Evolutionary conservation across 148 eudicot genomes (phyloP).

Genomic region (Silene conica): DNA sequence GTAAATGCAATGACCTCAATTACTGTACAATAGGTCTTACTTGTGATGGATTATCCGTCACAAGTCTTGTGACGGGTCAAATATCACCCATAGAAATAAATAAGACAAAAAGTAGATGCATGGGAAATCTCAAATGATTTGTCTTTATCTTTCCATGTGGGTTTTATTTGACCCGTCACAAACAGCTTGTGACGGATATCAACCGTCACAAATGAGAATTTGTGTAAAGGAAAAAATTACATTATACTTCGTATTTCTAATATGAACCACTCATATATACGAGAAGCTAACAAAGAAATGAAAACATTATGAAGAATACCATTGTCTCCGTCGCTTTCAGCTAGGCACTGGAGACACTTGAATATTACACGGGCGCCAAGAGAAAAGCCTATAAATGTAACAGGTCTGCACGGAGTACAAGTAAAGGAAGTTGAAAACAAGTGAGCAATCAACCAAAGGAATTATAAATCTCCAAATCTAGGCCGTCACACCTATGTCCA

Average conservation of each 20-base stretch:
- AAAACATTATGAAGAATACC: constrained; percentile 34
- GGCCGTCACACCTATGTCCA: constrained; percentile 59
- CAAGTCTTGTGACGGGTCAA: too few relatives aligned
- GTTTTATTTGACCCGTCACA: too few relatives aligned
- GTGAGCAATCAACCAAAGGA: not conserved
- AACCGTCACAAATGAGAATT: too few relatives aligned
- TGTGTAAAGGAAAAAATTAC: not conserved
- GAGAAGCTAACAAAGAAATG: not conserved
- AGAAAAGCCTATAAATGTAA: constrained; percentile 80
- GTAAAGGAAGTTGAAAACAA: not conserved
- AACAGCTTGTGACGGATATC: too few relatives aligned
- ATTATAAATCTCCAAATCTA: not conserved
- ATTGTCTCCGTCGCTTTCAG: constrained; percentile 46
- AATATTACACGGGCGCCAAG: constrained; percentile 81
- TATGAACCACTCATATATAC: not conserved
- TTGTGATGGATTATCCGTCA: too few relatives aligned
- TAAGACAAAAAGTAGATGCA: too few relatives aligned
- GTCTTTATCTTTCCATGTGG: too few relatives aligned
- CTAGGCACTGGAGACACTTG: constrained; percentile 69
- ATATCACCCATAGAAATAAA: too few relatives aligned
- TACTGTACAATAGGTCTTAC: too few relatives aligned
- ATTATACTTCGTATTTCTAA: too few relatives aligned
- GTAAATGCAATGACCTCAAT: not conserved
- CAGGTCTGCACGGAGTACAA: constrained; percentile 53
- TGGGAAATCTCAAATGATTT: too few relatives aligned